A percentile compares a stretch with the other conserved stretches of the same genome.
Evolutionary conservation across 2,329 filamentous ascomycete species (phyloP).

Genomic region (Pestalotiopsis fici): DNA sequence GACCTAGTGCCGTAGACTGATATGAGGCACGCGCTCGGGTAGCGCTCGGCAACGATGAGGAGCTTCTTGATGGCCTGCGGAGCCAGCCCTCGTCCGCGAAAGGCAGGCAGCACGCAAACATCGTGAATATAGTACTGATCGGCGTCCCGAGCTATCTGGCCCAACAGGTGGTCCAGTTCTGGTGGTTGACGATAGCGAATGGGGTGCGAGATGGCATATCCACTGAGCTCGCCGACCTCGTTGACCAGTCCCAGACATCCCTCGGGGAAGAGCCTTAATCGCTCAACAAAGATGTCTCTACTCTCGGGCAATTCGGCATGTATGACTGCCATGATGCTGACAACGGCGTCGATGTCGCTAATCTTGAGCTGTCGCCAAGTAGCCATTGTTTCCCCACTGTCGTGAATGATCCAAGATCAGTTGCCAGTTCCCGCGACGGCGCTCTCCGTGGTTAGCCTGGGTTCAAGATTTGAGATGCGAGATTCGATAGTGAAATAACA

Average conservation of each 20-base stretch:
- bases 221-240: conserved; percentile 21
- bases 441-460: too few species aligned
- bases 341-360: conserved; percentile 25
- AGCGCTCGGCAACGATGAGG: conserved; percentile 23
- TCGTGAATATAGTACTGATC: conserved; percentile 40
- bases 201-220: conserved; percentile 37
- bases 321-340: conserved; percentile 26
- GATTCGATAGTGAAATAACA: too few species aligned
- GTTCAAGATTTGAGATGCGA: too few species aligned
- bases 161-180: conserved; percentile 29
- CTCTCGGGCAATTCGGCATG: conserved; percentile 33
- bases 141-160: conserved; percentile 25
- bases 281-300: conserved; percentile 30
- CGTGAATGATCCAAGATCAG: too few species aligned
- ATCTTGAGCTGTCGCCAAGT: conserved; percentile 27
- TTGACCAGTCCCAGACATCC: conserved; percentile 32
- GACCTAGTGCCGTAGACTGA: conserved; percentile 34
- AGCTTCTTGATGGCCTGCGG: conserved; percentile 22
- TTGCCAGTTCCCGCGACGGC: too few species aligned
- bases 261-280: conserved; percentile 31
- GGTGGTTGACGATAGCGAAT: conserved; percentile 30
- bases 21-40: conserved; percentile 28
- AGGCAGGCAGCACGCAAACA: conserved; percentile 28
- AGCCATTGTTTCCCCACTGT: background rate
- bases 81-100: conserved; percentile 28